Evolutionary conservation across 208 protist genomes (phyloP).

Genomic region (Acanthamoeba sp.): DNA sequence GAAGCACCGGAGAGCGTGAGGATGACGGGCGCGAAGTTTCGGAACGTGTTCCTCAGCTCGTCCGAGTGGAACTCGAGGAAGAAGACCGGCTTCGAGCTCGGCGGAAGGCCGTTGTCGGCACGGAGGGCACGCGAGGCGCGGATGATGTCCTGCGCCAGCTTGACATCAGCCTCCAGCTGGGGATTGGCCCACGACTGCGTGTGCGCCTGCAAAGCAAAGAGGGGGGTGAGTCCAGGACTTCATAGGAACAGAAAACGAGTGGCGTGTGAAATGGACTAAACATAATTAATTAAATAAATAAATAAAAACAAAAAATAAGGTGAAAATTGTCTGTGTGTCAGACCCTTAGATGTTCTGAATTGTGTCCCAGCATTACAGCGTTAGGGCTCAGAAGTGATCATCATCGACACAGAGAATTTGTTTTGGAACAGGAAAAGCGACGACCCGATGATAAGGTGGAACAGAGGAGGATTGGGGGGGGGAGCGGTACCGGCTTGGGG

Average conservation of each 20-base stretch:
- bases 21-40: slow-evolving; percentile 45
- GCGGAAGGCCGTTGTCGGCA: slow-evolving; percentile 15
- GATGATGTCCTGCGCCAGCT: slow-evolving; percentile 66
- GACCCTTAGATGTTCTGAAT: slow-evolving; percentile 43
- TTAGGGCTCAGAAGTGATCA: not conserved
- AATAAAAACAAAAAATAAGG: not conserved
- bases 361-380: slow-evolving; percentile 60
- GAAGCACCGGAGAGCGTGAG: slow-evolving; percentile 42
- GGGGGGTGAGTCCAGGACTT: no score
- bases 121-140: slow-evolving; percentile 32
- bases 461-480: not conserved
- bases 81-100: not conserved
- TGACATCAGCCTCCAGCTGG: slow-evolving; percentile 53
- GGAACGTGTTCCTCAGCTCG: slow-evolving; percentile 11
- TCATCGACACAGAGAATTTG: not conserved
- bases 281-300: no score
- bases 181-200: slow-evolving; percentile 40
- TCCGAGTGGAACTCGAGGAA: slow-evolving; percentile 58
- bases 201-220: slow-evolving; percentile 29
- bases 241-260: no score
- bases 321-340: not conserved
- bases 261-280: no score
- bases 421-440: not conserved
- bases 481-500: slow-evolving; percentile 57
- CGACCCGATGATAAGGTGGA: not conserved